These are phyloP conservation scores for Astraeus odoratus DNA, from an alignment of 768 basidiomycete species.

Conservation along the genomic window DNA sequence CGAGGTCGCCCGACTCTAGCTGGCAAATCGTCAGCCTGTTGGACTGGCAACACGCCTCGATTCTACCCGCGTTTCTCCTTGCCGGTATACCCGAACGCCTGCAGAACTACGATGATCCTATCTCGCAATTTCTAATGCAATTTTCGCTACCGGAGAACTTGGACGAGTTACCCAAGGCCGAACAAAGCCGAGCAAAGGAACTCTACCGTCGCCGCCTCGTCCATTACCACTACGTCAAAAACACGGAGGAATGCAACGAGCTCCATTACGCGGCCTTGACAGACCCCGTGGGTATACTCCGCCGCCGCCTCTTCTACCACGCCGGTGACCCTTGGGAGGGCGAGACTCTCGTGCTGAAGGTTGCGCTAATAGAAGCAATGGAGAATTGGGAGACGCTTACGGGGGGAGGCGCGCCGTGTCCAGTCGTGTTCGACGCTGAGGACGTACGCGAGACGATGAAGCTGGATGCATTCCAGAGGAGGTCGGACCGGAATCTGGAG, in stretches of 20 bases:
- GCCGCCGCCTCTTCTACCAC: constrained; percentile 35
- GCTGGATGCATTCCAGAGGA: constrained; percentile 26
- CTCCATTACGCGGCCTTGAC: constrained; percentile 34
- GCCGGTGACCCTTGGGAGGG: constrained; percentile 46
- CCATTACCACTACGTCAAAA: constrained; percentile 43
- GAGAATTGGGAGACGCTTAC: constrained; percentile 37
- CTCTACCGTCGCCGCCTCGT: constrained; percentile 41
- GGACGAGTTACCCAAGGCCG: constrained; percentile 33
- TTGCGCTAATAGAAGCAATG: constrained; percentile 37
- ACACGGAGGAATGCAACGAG: constrained; percentile 39
- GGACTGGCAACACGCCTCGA: constrained; percentile 52
- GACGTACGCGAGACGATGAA: constrained; percentile 37
- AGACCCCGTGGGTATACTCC: constrained; percentile 32
- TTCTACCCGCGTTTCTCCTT: constrained; percentile 47
- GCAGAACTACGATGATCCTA: constrained; percentile 41
- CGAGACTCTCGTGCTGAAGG: constrained; percentile 41
- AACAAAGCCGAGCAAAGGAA: constrained; percentile 26
- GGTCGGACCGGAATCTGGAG: constrained; percentile 28
- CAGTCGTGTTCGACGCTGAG: constrained; percentile 38
- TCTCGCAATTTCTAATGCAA: constrained; percentile 31
- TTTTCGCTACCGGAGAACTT: constrained; percentile 40
- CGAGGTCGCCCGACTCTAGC: constrained; percentile 37
- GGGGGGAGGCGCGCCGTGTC: constrained; percentile 34
- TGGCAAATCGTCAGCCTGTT: constrained; percentile 36
- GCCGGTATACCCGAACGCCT: constrained; percentile 36